Conservation (phyloP, 2,329 filamentous ascomycete genomes). For the Tolypocladium cylindrosporum region DNA sequence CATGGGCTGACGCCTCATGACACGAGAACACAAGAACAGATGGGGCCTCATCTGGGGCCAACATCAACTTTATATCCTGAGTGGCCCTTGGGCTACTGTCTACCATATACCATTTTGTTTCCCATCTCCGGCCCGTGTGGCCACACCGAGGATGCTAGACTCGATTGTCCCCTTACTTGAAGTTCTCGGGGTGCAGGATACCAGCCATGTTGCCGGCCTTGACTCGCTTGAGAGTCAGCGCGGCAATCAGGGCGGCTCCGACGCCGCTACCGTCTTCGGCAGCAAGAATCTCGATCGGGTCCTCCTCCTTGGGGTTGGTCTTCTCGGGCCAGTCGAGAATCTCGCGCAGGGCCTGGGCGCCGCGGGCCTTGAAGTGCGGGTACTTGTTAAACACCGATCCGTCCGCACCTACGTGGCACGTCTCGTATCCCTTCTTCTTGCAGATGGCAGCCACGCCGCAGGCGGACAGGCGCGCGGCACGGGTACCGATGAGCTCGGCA, state of each 20-base stretch:
- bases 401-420: conserved; percentile 91
- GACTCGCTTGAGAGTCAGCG: conserved; percentile 55
- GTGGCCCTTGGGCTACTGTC: conserved; percentile 4
- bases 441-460: conserved; percentile 94
- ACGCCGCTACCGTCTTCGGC: conserved; percentile 96
- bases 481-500: conserved; percentile 88
- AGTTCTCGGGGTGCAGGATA: conserved; percentile 57
- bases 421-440: conserved; percentile 85
- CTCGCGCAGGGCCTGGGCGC: conserved; percentile 81
- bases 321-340: conserved; percentile 88
- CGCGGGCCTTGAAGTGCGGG: conserved; percentile 91
- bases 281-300: conserved; percentile 77
- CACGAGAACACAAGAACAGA: background rate
- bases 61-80: background rate
- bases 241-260: conserved; percentile 89
- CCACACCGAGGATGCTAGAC: background rate
- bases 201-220: conserved; percentile 53
- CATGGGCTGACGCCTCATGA: conserved; percentile 40
- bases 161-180: conserved; percentile 19
- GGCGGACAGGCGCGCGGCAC: conserved; percentile 82
- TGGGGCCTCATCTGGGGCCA: background rate
- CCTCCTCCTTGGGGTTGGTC: conserved; percentile 58
- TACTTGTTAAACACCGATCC: conserved; percentile 99
- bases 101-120: conserved; percentile 13
- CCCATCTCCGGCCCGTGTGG: conserved; percentile 7